Conservation (phyloP, 2,329 filamentous ascomycete genomes). For the Fusarium nodosum region DNA sequence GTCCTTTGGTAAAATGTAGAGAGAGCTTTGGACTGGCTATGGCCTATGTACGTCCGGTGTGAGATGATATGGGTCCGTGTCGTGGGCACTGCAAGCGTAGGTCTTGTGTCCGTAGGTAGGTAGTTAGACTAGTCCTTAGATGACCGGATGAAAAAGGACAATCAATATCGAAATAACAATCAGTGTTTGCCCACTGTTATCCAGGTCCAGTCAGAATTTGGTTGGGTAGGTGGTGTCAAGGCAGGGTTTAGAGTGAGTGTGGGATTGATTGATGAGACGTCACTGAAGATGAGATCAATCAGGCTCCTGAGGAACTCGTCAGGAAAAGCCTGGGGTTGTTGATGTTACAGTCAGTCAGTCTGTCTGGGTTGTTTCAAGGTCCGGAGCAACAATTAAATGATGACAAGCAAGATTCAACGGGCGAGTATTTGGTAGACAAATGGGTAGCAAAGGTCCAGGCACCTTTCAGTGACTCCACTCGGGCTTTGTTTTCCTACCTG, state of each 20-base stretch:
- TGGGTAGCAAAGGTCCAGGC: neutral
- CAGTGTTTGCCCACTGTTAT: constrained; percentile 4
- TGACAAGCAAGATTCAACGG: constrained; percentile 12
- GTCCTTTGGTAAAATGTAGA: constrained; percentile 1
- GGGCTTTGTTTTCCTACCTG: constrained; percentile 13
- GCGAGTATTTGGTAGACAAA: constrained; percentile 1
- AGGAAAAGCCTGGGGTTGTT: constrained; percentile 15
- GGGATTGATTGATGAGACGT: constrained; percentile 41
- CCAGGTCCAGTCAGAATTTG: constrained; percentile 17
- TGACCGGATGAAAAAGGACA: constrained; percentile 10
- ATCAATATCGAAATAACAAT: neutral
- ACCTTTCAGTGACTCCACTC: constrained; percentile 10
- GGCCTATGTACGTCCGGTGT: constrained; percentile 10
- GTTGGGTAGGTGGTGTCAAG: constrained; percentile 20
- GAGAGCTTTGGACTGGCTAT: neutral
- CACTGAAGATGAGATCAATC: constrained; percentile 49
- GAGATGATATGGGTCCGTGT: constrained; percentile 1
- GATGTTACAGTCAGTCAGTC: constrained; percentile 9
- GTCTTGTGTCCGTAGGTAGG: neutral
- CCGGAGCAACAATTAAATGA: constrained; percentile 32
- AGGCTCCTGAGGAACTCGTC: constrained; percentile 42
- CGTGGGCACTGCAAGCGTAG: neutral
- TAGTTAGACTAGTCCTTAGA: neutral
- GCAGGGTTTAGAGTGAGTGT: constrained; percentile 38
- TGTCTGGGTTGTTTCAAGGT: neutral